A percentile compares a stretch with the other conserved stretches of the same genome.
Conservation (phyloP, 495 filamentous ascomycete genomes). For the Lepidopterella palustris region DNA sequence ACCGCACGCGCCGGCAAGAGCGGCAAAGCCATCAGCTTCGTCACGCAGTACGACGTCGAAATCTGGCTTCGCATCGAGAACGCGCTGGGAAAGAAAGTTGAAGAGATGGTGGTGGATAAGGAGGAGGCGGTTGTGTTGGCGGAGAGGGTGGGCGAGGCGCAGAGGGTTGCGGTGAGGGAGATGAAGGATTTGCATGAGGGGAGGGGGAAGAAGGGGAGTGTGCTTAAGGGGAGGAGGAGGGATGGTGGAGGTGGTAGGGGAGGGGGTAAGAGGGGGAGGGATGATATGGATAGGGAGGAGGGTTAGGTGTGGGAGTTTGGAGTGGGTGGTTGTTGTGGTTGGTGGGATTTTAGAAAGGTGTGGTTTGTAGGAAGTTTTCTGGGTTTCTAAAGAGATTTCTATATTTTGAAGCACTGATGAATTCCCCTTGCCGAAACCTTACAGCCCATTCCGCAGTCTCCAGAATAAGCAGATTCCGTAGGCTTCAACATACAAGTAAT, state of each 20-base stretch:
- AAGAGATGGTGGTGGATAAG: constrained; percentile 56
- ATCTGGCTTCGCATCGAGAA: constrained; percentile 78
- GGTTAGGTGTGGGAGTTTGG: too few species aligned
- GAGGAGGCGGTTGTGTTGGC: constrained; percentile 86
- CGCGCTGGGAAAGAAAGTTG: constrained; percentile 71
- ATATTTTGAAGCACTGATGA: too few species aligned
- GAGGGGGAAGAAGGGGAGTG: constrained; percentile 57
- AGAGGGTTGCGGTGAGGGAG: constrained; percentile 69
- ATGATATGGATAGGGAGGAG: constrained; percentile 83
- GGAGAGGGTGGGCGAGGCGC: constrained; percentile 73
- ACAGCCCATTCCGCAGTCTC: too few species aligned
- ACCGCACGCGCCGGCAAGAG: constrained; percentile 86
- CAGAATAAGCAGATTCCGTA: too few species aligned
- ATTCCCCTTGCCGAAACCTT: too few species aligned
- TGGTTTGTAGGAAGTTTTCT: too few species aligned
- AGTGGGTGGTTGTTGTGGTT: too few species aligned
- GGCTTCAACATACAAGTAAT: too few species aligned
- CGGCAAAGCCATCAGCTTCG: constrained; percentile 72
- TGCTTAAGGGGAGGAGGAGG: constrained; percentile 47
- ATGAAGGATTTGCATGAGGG: constrained; percentile 81
- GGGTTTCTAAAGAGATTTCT: too few species aligned
- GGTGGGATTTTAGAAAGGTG: too few species aligned
- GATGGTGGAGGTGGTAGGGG: constrained; percentile 23
- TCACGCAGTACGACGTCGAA: constrained; percentile 91
- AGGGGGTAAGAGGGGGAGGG: constrained; percentile 53